Base-by-base conservation (phyloP, 305 asterid genomes). In the Plantago coronopus region DNA sequence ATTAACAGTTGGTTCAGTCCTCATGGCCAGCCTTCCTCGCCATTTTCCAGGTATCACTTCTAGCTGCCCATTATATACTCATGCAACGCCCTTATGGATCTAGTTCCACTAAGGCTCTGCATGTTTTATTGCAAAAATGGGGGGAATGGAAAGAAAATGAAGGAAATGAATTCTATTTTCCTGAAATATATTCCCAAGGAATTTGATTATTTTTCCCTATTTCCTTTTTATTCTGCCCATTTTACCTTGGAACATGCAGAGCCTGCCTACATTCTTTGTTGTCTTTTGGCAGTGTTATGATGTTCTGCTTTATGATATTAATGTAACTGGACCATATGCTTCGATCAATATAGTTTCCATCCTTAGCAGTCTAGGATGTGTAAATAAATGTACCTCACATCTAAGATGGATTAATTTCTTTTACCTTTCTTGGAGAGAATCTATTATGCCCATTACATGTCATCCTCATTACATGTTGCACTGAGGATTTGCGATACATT, bases 1-100 rank as follows among this genome's bases (percentile, higher is more conserved):
- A 53, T 67, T 87, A 59, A 68, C 76, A 29, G 82, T 81, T 48
- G 75, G 88, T 72, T 89, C 97, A 9, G 78, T 85, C 65, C 85
- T 93, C 68, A 76, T 93, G 97, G 84, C 89, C 73, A 84, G 85
- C 76, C 87, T 93, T 70, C 98, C 95, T 53, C 79, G 81, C 67
- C 87, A 84, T 73, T 93, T 93, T 73, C 89, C 96, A 19, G 97
- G 98, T 89, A 80, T 50, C 53, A 43, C 17, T 68, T 63, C 29
- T 66, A 22, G 60, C 63, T 48, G 46, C 49, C 23, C 8, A 23
- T 53, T 31, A 59, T 56, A 63, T 63, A 61, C 58, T 38, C 50
- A 17, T 63, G 40, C 51, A 47, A 34, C 54, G 60, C 22, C 53
- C 23, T 22, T 59, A 17, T 18, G 40, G 45, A 27, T 55, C 65